Base-by-base conservation (phyloP, 192 early-diverging fungal genomes). In the Coemansia sp. region DNA sequence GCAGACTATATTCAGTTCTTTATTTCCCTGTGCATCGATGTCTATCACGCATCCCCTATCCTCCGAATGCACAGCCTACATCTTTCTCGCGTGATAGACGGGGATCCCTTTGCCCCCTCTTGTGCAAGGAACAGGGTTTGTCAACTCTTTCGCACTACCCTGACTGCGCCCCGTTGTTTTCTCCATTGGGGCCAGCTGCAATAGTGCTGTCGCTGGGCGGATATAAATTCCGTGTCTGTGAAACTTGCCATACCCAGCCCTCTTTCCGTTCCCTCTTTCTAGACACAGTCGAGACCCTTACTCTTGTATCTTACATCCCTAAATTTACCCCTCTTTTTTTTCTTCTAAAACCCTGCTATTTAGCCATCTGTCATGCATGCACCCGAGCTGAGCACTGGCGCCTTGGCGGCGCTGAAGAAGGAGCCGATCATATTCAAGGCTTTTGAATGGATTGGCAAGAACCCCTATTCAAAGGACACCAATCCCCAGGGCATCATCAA, bases 401-500 rank as follows among this genome's bases (percentile, higher is more conserved):
- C 70, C 17, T 53, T 68, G 54, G 65, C 39, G 6, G 59, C 79
- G 17, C 40, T 63, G 48, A 44, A 37, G 21, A 81, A 81, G 56
- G 50, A 62, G 11, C 48, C 74, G 21, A 41, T 77, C 39, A 48
- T 81, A 3, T 68, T 65, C 63, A 73, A 68, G 62, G 69, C 70
- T 4, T 62, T 74, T 41, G 24, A 21, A 0, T 62, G 66, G 74
- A 59, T 80, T 8, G 17, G 19, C 2, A 40, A 69, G 8, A 75
- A 84, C 71, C 62, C 80, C 1, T 89, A 86, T 59, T 41, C 67
- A 64, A 50, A 65, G 31, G 59, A 65, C 10, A 51, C 54, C 35
- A 94, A 93, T 62, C 87, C 87, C 4, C 41, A 56, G 11, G 94
- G 93, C 19, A 88, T 94, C 63, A 82, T 96, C 64, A 94, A 94